These are phyloP conservation scores for Heliosperma pusillum DNA, from an alignment of 148 eudicot species.

Conservation along the genomic window DNA sequence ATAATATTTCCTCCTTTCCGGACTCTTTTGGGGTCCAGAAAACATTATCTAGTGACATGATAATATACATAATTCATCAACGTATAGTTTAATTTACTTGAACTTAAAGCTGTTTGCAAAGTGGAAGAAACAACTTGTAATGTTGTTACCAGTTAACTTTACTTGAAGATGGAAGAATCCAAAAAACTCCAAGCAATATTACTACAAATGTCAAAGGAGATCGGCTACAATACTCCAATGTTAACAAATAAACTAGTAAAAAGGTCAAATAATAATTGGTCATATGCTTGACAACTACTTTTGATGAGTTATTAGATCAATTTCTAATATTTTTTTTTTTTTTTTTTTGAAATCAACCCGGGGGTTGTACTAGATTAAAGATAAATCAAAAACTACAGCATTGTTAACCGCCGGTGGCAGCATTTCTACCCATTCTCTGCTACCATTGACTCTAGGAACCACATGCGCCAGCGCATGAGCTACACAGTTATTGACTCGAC, in stretches of 20 bases:
- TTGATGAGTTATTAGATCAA: neutral
- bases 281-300: neutral
- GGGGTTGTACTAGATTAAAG: too few relatives aligned
- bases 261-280: neutral
- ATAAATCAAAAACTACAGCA: too few relatives aligned
- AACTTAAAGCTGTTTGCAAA: slow-evolving; percentile 20
- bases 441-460: too few relatives aligned
- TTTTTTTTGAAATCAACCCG: too few relatives aligned
- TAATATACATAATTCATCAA: slow-evolving; percentile 22
- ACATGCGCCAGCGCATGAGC: too few relatives aligned
- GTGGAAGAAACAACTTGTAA: slow-evolving; percentile 14
- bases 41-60: slow-evolving; percentile 22
- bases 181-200: neutral
- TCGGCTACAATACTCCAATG: neutral
- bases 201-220: slow-evolving; percentile 7
- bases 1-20: neutral
- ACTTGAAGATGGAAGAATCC: neutral
- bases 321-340: too few relatives aligned
- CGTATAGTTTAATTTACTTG: neutral
- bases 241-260: neutral
- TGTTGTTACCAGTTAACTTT: neutral
- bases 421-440: too few relatives aligned
- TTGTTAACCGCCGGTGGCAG: too few relatives aligned
- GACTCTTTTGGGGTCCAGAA: slow-evolving; percentile 19
- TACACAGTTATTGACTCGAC: too few relatives aligned